phyloP scores from a whole-genome alignment of 345 rosid species.

The Eucalyptus polybractea region DNA sequence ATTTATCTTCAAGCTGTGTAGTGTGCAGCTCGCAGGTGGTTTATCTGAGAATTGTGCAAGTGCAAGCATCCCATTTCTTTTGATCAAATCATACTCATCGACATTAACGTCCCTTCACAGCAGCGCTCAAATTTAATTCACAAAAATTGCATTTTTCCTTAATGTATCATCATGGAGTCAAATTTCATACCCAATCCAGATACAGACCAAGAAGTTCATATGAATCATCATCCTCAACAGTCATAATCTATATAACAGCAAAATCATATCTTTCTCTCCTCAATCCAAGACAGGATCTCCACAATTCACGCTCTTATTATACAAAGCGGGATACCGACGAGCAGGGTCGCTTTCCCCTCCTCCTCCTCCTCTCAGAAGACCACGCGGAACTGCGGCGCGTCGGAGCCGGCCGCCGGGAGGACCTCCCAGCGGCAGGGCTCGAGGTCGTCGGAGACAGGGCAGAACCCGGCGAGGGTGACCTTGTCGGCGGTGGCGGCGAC shows the following conservation, averaged over 20 bases:
- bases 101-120: background rate
- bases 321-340: background rate
- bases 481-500: constrained; percentile 55
- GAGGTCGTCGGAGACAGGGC: constrained; percentile 88
- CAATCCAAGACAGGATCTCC: background rate
- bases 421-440: constrained; percentile 95
- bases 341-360: background rate
- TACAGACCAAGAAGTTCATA: background rate
- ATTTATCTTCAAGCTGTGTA: background rate
- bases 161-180: background rate
- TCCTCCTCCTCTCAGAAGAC: constrained; percentile 38
- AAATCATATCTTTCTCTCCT: background rate
- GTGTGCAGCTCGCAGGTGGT: background rate
- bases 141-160: background rate
- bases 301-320: background rate
- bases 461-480: constrained; percentile 86
- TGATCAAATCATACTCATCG: background rate
- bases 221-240: background rate
- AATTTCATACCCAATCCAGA: background rate
- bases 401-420: constrained; percentile 51
- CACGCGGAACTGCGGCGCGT: constrained; percentile 88
- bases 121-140: background rate
- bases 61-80: background rate
- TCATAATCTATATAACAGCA: background rate
- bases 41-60: background rate